Percentiles rank a stretch among this genome's conserved stretches.
Conservation (phyloP, 1,139 yeast species). For the Lodderomyces theae region DNA sequence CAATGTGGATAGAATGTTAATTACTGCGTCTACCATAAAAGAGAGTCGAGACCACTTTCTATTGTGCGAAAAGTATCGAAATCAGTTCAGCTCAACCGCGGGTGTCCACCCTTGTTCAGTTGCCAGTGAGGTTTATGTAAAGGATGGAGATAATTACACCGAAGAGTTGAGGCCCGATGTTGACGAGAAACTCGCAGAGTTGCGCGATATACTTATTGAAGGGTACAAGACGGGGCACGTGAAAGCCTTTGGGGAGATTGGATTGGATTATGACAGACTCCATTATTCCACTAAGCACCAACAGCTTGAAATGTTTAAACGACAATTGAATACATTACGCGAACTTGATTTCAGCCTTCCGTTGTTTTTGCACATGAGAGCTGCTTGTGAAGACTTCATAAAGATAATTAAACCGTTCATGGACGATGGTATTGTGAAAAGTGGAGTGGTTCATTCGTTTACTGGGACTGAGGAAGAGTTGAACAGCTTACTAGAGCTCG, state of each 20-base stretch:
- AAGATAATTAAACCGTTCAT: constrained; percentile 57
- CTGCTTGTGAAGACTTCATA: constrained; percentile 80
- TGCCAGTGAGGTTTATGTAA: constrained; percentile 48
- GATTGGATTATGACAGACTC: constrained; percentile 88
- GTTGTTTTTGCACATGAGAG: constrained; percentile 84
- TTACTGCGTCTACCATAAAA: constrained; percentile 76
- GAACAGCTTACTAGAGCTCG: constrained; percentile 48
- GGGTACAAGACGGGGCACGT: constrained; percentile 53
- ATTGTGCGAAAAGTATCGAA: constrained; percentile 30
- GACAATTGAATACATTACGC: constrained; percentile 65
- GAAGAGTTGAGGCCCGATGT: constrained; percentile 25
- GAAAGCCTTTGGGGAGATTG: constrained; percentile 89
- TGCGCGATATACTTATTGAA: constrained; percentile 47
- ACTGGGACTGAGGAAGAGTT: constrained; percentile 77
- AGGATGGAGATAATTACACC: constrained; percentile 19
- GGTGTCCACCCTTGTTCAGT: constrained; percentile 96
- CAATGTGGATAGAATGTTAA: constrained; percentile 66
- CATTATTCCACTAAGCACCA: constrained; percentile 67
- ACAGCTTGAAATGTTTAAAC: constrained; percentile 65
- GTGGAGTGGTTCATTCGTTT: constrained; percentile 89
- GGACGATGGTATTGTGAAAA: constrained; percentile 36
- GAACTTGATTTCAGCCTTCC: constrained; percentile 52
- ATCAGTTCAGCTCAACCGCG: constrained; percentile 61
- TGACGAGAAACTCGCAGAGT: constrained; percentile 40
- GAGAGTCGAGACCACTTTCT: constrained; percentile 55